Evolutionary conservation across 2,329 filamentous ascomycete species (phyloP), one percentile per base, ranked within the genome.

Genomic region (Diplodia mutila): DNA sequence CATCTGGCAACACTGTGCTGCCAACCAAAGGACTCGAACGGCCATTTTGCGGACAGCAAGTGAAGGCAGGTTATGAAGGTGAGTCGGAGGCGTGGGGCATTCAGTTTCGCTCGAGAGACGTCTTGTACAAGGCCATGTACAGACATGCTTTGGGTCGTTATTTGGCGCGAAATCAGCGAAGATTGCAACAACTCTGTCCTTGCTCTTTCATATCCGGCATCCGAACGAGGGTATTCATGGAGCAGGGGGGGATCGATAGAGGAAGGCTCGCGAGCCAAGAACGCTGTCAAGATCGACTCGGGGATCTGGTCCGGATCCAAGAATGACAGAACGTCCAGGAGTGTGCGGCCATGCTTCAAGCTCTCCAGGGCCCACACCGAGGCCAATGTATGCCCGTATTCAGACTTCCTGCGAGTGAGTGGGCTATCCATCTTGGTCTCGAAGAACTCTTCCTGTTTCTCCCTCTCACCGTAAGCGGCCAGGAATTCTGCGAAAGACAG

Each of bases 301-400:
- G 68, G 46, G 21, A 71, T 70, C 14, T 53, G n/a, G 53, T 71
- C 69, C 1, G 70, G 68, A 66, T 71, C 69, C 9, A 71, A 29
- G 37, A 71, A 63, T 1, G 70, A 69, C 2, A 71, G 55, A 3
- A 69, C 65, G n/a, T 71, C 63, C 14, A 71, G 64, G 1, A 71
- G 61, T 4, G 65, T 61, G 3, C 32, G 42, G 11, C 68, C 68
- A 14, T 69, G 39, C 9, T 42, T n/a, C 5, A 71, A 39, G 34
- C 37, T 65, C 8, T 71, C 69, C 27, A 71, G 21, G 0, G 68
- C 68, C 65, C 64, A 69, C 0, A 69, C 68, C 12, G 57, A 67
- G 0, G 67, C 55, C 6, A 67, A 14, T 4, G 29, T 69, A 11
- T 70, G 54, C 14, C 25, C 37, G 5, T 61, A 29, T 2, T 2